Percentiles rank a stretch among this genome's conserved stretches.
These are phyloP conservation scores for Austroboletus novae-zelandiae DNA, from an alignment of 1,284 basidiomycete species.

Conservation along the genomic window DNA sequence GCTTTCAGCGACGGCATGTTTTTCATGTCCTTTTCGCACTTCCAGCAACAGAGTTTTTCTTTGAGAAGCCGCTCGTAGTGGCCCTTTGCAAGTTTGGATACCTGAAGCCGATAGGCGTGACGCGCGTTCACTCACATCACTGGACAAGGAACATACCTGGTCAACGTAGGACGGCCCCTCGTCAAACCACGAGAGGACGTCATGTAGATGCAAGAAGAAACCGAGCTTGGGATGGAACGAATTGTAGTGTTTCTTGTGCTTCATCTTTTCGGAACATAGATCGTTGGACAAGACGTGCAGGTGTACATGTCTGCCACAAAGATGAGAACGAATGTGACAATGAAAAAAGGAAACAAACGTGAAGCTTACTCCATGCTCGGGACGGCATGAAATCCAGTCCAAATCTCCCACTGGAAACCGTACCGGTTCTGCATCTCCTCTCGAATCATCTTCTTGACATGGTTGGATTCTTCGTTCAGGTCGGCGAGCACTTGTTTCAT, in stretches of 20 bases:
- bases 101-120: conserved; percentile 37
- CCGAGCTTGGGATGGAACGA: conserved; percentile 87
- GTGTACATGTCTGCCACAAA: conserved; percentile 69
- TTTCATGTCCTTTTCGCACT: conserved; percentile 57
- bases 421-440: conserved; percentile 80
- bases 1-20: conserved; percentile 78
- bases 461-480: conserved; percentile 56
- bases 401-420: conserved; percentile 79
- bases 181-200: conserved; percentile 77
- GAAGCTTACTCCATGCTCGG: conserved; percentile 69
- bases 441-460: conserved; percentile 60
- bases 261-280: conserved; percentile 71
- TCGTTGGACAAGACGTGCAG: conserved; percentile 88
- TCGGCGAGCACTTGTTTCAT: conserved; percentile 56
- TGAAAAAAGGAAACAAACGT: not conserved
- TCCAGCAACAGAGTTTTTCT: conserved; percentile 65
- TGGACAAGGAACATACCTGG: conserved; percentile 38
- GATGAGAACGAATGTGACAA: not conserved
- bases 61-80: conserved; percentile 70
- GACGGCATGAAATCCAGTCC: conserved; percentile 84
- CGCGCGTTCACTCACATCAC: too few species aligned
- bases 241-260: conserved; percentile 93
- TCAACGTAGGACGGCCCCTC: conserved; percentile 52
- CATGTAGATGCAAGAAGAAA: conserved; percentile 80
- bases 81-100: conserved; percentile 47